These are phyloP conservation scores for Umbelopsis ramanniana DNA, from an alignment of 192 early-diverging fungal species.

Conservation along the genomic window DNA sequence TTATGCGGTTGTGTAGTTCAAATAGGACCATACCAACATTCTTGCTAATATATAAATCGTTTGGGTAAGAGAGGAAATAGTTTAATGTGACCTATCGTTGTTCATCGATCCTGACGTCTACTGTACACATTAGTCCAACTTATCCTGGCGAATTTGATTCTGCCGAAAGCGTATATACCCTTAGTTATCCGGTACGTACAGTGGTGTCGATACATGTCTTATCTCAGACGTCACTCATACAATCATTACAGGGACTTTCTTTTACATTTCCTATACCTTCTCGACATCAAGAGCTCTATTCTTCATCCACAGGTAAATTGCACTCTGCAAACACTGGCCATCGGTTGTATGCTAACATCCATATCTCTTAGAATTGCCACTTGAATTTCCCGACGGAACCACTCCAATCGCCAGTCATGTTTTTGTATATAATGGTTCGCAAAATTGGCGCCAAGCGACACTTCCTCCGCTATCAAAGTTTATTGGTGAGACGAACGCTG, in stretches of 20 bases:
- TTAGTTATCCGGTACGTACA: slow-evolving; percentile 70
- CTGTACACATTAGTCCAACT: slow-evolving; percentile 49
- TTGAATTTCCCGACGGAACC: slow-evolving; percentile 76
- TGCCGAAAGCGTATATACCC: slow-evolving; percentile 54
- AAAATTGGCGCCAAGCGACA: slow-evolving; percentile 51
- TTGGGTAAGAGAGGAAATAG: slow-evolving; percentile 55
- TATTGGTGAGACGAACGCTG: slow-evolving; percentile 36
- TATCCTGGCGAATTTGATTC: slow-evolving; percentile 66
- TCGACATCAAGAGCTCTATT: slow-evolving; percentile 53
- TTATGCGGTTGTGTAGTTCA: slow-evolving; percentile 46
- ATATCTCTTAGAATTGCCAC: slow-evolving; percentile 56
- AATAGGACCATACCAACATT: slow-evolving; percentile 68
- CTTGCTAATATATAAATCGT: slow-evolving; percentile 66
- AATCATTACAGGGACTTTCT: slow-evolving; percentile 58
- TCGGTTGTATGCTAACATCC: background rate
- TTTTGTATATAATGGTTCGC: slow-evolving; percentile 60
- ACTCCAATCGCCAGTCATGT: slow-evolving; percentile 69
- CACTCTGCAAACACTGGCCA: too few relatives aligned
- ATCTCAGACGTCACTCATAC: background rate
- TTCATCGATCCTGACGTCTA: background rate
- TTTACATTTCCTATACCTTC: slow-evolving; percentile 75
- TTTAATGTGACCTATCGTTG: slow-evolving; percentile 37
- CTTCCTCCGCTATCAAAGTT: slow-evolving; percentile 43
- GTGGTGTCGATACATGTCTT: background rate
- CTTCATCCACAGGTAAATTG: slow-evolving; percentile 49